Evolutionary conservation across 2,329 filamentous ascomycete species (phyloP).

Genomic region (Lachnellula occidentalis): DNA sequence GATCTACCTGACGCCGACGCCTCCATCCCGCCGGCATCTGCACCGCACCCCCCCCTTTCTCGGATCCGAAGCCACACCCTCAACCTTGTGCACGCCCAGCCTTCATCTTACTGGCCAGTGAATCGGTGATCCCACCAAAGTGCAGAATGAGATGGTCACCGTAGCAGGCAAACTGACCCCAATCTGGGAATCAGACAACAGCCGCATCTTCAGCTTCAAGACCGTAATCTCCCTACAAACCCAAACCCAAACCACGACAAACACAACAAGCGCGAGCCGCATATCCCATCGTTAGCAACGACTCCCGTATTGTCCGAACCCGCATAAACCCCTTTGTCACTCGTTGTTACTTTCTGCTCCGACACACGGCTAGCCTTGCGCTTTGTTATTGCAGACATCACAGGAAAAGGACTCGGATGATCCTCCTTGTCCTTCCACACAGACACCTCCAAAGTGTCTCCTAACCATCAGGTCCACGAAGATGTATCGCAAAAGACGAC

Average conservation of each 20-base stretch:
- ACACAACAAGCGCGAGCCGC: not conserved
- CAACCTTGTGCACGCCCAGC: not conserved
- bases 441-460: constrained; percentile 32
- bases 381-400: not conserved
- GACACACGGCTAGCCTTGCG: not conserved
- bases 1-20: too few relatives aligned
- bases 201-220: not conserved
- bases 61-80: not conserved
- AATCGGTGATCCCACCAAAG: not conserved
- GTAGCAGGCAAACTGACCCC: not conserved
- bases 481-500: constrained; percentile 27
- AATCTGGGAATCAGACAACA: not conserved
- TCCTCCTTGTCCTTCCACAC: constrained; percentile 28
- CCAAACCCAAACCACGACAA: not conserved
- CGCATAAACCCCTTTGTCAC: not conserved
- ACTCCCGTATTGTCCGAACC: too few relatives aligned
- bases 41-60: not conserved
- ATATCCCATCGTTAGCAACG: not conserved
- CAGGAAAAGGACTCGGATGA: constrained; percentile 27
- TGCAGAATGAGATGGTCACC: not conserved
- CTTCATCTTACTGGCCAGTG: not conserved
- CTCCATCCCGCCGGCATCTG: not conserved
- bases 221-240: not conserved
- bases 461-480: constrained; percentile 25
- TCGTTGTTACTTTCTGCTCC: constrained; percentile 3